Base-by-base conservation (phyloP, 768 basidiomycete species). In the Suillus hirtellus region DNA sequence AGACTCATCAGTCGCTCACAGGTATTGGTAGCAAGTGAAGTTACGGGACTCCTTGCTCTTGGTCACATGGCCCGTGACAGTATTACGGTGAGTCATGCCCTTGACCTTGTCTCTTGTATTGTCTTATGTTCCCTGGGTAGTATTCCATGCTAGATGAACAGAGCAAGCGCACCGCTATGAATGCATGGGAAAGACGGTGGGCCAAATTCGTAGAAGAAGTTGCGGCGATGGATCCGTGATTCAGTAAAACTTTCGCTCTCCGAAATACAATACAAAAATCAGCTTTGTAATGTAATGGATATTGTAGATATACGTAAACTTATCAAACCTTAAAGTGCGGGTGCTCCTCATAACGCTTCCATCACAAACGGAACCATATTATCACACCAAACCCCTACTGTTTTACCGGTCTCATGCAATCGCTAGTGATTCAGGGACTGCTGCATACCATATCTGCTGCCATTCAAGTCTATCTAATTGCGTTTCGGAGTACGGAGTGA, bases 11-110 rank as follows among this genome's bases (percentile, higher is more conserved):
- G 17, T n/a, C 14, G 4, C 46, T 46, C 58, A 50, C 62, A 84
- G 83, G 86, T 89, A 43, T 71, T 90, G 21, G 86, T 86, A 14
- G 77, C 84, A 6, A 89, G 87, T 65, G 89, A 90, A 71, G 68
- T 88, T 24, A 86, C 81, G 12, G 87, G 88, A 21, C 72, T 92
- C 38, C 77, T 80, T 47, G 86, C 86, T 19, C 76, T 90, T 2
- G 82, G 84, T 2, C 78, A 83, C 49, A 75, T 89, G 14, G 88
- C 88, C 1, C 79, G 85, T 21, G 85, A 89, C 64, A 88, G 88
- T 67, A 76, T 90, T 59, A 77, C 79, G 80, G 89, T 86, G 60
- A 52, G 66, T 24, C 7, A 59, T 37, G 17, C 24, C 60, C 24
- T 40, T 6, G 24, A 10, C 24, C 15, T 8, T 40, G 24, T 19